Percentiles rank a stretch among this genome's conserved stretches.
Evolutionary conservation across 139 green algal genomes (phyloP).

Genomic region (Chlamydomonas asymmetrica): DNA sequence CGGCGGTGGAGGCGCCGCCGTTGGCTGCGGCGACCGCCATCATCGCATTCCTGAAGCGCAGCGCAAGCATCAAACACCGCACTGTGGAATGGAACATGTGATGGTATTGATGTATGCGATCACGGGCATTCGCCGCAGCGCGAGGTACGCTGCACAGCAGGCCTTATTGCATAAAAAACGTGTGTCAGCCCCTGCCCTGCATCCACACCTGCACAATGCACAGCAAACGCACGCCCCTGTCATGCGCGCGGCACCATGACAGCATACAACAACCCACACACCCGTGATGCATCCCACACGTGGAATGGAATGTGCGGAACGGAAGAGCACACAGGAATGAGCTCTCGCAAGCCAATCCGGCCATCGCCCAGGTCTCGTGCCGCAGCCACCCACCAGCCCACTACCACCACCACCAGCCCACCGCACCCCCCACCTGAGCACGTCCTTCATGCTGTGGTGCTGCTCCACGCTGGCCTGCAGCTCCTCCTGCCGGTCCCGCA

Average conservation of each 20-base stretch:
- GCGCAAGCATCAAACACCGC: too few species aligned
- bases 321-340: not conserved
- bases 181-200: too few species aligned
- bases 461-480: constrained; percentile 37
- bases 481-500: constrained; percentile 7
- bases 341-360: not conserved
- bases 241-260: too few species aligned
- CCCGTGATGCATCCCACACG: too few species aligned
- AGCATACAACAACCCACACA: too few species aligned
- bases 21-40: constrained; percentile 1
- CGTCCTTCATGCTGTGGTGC: constrained; percentile 30
- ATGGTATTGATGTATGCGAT: too few species aligned
- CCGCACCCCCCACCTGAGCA: constrained; percentile 6
- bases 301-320: not conserved
- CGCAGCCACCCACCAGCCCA: not conserved
- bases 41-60: not conserved
- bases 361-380: not conserved
- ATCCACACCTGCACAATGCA: too few species aligned
- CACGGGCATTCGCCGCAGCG: too few species aligned
- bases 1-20: not conserved
- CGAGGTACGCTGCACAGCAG: too few species aligned
- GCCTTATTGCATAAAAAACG: too few species aligned
- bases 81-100: too few species aligned
- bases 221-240: too few species aligned
- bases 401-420: not conserved